Conservation (phyloP, 2,329 filamentous ascomycete species). For the Trichophyton verrucosum region DNA sequence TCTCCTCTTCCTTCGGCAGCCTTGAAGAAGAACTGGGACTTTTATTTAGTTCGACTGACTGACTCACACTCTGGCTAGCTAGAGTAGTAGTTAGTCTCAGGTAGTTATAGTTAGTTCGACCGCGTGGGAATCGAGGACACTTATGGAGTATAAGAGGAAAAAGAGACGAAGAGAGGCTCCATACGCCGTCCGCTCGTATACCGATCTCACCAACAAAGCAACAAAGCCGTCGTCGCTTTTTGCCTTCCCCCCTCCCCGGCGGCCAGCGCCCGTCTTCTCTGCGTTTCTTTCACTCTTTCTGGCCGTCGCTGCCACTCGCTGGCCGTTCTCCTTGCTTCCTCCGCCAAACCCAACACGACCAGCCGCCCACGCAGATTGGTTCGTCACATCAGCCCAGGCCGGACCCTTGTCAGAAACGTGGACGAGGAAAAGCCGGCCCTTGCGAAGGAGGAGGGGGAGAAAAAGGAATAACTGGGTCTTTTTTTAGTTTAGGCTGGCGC, state of each 20-base stretch:
- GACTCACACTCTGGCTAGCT: neutral
- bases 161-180: neutral
- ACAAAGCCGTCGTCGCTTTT: too few species aligned
- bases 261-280: too few species aligned
- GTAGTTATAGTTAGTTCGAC: neutral
- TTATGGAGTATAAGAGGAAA: neutral
- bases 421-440: neutral
- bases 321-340: too few species aligned
- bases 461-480: neutral
- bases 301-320: too few species aligned
- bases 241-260: too few species aligned
- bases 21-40: neutral
- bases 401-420: conserved; percentile 4
- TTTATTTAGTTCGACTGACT: neutral
- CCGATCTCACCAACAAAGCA: too few species aligned
- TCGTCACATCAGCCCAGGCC: neutral
- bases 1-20: neutral
- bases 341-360: neutral
- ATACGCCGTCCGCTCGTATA: neutral
- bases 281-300: too few species aligned
- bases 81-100: neutral
- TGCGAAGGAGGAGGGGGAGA: neutral
- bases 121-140: neutral
- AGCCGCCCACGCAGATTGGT: neutral
- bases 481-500: neutral